Evolutionary conservation across 1,284 basidiomycete species (phyloP).

Genomic region (Porogramme epimiltina): DNA sequence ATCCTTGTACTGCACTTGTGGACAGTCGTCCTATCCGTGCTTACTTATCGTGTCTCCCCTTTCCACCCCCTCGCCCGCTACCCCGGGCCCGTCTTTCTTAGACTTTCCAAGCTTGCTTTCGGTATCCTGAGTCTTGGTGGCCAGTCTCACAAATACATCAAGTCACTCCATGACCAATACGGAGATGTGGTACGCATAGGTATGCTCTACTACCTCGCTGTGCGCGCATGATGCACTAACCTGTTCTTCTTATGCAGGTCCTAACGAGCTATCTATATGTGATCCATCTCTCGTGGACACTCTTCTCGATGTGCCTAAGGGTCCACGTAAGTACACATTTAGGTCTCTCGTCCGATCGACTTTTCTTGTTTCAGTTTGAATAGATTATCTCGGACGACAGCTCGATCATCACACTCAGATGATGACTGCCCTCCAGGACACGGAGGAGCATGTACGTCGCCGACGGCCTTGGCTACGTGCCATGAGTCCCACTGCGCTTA

Average conservation of each 20-base stretch:
- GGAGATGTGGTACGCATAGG: conserved; percentile 29
- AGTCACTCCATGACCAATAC: conserved; percentile 27
- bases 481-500: conserved; percentile 24
- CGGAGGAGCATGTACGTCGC: conserved; percentile 18
- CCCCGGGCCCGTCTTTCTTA: conserved; percentile 29
- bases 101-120: conserved; percentile 24
- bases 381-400: conserved; percentile 21
- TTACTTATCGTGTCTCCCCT: no score
- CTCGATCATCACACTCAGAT: conserved; percentile 9
- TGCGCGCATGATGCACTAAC: no score
- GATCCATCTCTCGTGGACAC: conserved; percentile 40
- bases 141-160: conserved; percentile 23
- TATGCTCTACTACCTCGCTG: background rate
- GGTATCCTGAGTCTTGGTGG: conserved; percentile 18
- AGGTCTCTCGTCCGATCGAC: background rate
- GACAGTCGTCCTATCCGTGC: no score
- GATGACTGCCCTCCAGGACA: conserved; percentile 16
- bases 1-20: no score
- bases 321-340: conserved; percentile 41
- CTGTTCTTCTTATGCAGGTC: background rate
- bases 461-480: conserved; percentile 28
- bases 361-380: no score
- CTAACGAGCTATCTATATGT: conserved; percentile 49
- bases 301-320: conserved; percentile 46
- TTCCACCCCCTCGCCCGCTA: conserved; percentile 16